Base-by-base conservation (phyloP, 805 yeast genomes). In the Suhomyces sp. region DNA sequence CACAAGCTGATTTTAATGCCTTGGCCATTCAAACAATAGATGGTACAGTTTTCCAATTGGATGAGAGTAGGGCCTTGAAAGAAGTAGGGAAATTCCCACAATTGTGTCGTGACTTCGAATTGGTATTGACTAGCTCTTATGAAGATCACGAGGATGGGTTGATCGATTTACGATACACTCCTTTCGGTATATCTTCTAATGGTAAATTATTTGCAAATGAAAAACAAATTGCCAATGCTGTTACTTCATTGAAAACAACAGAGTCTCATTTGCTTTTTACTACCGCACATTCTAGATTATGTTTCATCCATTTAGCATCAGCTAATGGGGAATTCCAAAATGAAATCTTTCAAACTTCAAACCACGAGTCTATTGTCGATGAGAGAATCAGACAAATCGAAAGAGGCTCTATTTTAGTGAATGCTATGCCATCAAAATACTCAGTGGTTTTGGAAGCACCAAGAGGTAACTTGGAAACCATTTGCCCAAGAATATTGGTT, bases 401-500 rank as follows among this genome's bases (percentile, higher is more conserved):
- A 61, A 74, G 96, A 46, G 98, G 98, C 1, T 88, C 97, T 0
- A 49, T 84, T n/a, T 60, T 93, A 31, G 87, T 91, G 0, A 70
- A 88, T 25, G 77, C 78, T 2, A 82, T 88, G 51, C 96, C 97
- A 1, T 77, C 91, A 0, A 83, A 77, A 36, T 80, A 88, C 38
- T 74, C 90, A 1, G 88, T 95, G 13, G 79, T 87, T 4, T 68
- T 93, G 35, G 96, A 93, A 58, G 96, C 96, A 4, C 95, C 95
- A 40, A 76, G 99, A 56, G 99, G 99, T 42, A 93, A 93, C 52
- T 65, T 93, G 47, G 99, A 93, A 59, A 88, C 98, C 0, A 84
- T 93, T 13, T 81, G 79, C 51, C 98, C 99, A 10, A 74, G 98
- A 57, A 84, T 93, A 29, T 80, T 93, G 83, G 95, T 91, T 3